These are phyloP conservation scores for Pythium myriotylum DNA, from an alignment of 352 stramenopile species.

Conservation along the genomic window DNA sequence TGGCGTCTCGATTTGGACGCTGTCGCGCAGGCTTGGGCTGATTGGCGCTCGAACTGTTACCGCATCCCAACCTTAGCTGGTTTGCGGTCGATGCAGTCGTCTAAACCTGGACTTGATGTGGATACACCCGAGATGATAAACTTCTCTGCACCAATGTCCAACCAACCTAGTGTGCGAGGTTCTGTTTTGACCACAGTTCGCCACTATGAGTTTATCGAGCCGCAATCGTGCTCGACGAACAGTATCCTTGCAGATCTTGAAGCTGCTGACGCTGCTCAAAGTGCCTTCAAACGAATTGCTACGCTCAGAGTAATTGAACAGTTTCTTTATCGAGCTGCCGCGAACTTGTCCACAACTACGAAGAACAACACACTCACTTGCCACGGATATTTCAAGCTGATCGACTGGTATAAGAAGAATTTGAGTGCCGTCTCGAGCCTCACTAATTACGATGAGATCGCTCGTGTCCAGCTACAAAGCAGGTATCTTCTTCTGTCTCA, in stretches of 20 bases:
- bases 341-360: background rate
- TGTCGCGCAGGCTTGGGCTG: constrained; percentile 6
- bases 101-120: background rate
- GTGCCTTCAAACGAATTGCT: background rate
- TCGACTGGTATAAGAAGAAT: constrained; percentile 6
- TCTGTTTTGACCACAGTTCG: background rate
- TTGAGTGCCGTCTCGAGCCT: constrained; percentile 1
- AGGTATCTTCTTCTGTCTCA: constrained; percentile 11
- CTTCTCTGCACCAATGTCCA: background rate
- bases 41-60: constrained; percentile 4
- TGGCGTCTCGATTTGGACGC: constrained; percentile 11
- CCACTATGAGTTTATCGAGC: constrained; percentile 12
- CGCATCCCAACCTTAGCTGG: background rate
- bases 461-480: constrained; percentile 17
- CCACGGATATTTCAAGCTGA: constrained; percentile 2
- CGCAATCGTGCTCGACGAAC: background rate
- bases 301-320: constrained; percentile 7
- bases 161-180: background rate
- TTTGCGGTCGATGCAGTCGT: background rate
- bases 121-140: background rate
- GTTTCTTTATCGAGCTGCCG: constrained; percentile 2
- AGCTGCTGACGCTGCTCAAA: background rate
- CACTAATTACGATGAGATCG: constrained; percentile 10
- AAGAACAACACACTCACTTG: constrained; percentile 1
- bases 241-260: constrained; percentile 11